These are phyloP conservation scores for Teratosphaeriaceae sp. DNA, from an alignment of 2,329 filamentous ascomycete genomes.

Conservation along the genomic window DNA sequence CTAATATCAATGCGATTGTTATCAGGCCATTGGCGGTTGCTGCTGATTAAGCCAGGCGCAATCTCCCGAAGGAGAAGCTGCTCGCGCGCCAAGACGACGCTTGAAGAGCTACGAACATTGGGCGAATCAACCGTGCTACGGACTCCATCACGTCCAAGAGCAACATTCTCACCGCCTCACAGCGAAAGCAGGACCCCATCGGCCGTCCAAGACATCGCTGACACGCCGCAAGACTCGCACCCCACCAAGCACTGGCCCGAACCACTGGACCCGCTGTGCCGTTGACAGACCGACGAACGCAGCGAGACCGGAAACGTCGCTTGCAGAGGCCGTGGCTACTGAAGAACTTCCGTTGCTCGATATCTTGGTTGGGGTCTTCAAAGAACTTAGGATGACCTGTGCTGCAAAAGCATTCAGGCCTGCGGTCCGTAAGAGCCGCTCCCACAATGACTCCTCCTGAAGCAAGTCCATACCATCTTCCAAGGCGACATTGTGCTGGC, in stretches of 20 bases:
- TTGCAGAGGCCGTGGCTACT: constrained; percentile 1
- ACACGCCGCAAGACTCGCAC: constrained; percentile 47
- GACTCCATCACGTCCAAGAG: too few species aligned
- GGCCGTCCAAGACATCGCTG: constrained; percentile 44
- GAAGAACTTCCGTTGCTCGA: constrained; percentile 9
- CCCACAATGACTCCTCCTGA: constrained; percentile 60
- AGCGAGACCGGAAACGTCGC: constrained; percentile 38
- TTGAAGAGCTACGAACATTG: too few species aligned
- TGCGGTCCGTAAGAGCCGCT: constrained; percentile 57
- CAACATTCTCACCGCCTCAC: neutral
- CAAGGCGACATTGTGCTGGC: constrained; percentile 27
- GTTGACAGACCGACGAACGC: constrained; percentile 52
- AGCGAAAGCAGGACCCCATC: constrained; percentile 9
- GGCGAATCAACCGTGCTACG: too few species aligned
- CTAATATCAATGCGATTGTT: too few species aligned
- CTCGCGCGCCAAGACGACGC: too few species aligned
- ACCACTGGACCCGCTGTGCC: constrained; percentile 43
- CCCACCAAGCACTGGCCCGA: constrained; percentile 50
- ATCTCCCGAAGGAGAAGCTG: too few species aligned
- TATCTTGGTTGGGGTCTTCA: constrained; percentile 30
- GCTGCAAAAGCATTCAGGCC: constrained; percentile 69
- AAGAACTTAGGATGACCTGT: constrained; percentile 51
- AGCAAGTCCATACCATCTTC: constrained; percentile 9
- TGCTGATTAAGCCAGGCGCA: too few species aligned
- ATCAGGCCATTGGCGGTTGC: too few species aligned